These are phyloP conservation scores for Neopestalotiopsis sp. DNA, from an alignment of 2,329 filamentous ascomycete genomes.

Conservation along the genomic window DNA sequence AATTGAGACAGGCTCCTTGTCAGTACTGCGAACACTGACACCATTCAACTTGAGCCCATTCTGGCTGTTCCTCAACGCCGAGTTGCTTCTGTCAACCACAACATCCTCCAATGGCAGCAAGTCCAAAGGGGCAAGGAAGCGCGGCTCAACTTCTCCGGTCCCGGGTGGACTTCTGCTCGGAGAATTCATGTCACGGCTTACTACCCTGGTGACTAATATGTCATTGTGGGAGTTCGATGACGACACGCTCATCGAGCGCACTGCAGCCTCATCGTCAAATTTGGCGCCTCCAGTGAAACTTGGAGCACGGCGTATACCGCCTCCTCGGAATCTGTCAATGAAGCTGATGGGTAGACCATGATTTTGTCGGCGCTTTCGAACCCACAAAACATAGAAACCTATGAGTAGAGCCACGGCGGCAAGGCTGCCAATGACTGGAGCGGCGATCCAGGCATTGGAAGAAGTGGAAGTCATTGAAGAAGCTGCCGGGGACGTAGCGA, in stretches of 20 bases:
- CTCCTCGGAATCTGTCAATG: not conserved
- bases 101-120: not conserved
- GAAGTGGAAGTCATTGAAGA: constrained; percentile 13
- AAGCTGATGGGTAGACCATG: not conserved
- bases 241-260: not conserved
- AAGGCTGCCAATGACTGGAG: constrained; percentile 39
- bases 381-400: constrained; percentile 37
- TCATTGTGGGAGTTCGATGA: not conserved
- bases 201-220: not conserved
- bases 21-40: not conserved
- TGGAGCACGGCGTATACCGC: not conserved
- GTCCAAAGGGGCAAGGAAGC: not conserved
- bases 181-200: not conserved
- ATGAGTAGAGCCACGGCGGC: constrained; percentile 39
- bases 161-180: not conserved
- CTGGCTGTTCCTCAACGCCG: not conserved
- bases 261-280: not conserved
- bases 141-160: not conserved
- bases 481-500: not conserved
- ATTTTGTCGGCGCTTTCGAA: constrained; percentile 29
- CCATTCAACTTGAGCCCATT: constrained; percentile 8
- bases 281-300: not conserved
- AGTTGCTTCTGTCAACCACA: not conserved
- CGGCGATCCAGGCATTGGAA: constrained; percentile 40
- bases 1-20: not conserved